A percentile compares a stretch with the other conserved stretches of the same genome.
Evolutionary conservation across 225 moss, liverwort and hornwort species (phyloP).

Genomic region (Polytrichum commune): DNA sequence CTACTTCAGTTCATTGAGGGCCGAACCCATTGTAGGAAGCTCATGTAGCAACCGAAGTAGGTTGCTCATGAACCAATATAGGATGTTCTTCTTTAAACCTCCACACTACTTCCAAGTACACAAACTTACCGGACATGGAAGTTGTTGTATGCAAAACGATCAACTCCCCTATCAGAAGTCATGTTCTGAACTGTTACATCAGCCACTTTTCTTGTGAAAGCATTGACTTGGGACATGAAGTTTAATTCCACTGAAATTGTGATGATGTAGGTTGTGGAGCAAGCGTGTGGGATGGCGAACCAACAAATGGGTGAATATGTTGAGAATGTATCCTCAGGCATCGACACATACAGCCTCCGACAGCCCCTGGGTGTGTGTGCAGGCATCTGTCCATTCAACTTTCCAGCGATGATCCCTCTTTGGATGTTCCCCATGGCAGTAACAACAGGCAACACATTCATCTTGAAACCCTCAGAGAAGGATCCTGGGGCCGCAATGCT

Average conservation of each 20-base stretch:
- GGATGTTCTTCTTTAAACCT: no score
- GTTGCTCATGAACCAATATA: no score
- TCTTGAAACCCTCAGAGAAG: constrained; percentile 91
- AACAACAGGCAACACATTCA: constrained; percentile 83
- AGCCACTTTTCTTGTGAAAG: no score
- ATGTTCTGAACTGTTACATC: no score
- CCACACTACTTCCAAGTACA: no score
- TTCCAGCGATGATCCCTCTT: constrained; percentile 95
- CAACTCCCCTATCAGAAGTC: no score
- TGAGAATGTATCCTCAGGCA: constrained; percentile 75
- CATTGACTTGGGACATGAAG: no score
- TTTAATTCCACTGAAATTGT: background rate
- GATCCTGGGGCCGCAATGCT: constrained; percentile 93
- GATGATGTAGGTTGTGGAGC: constrained; percentile 73
- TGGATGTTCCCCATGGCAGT: constrained; percentile 99
- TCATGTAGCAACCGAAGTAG: no score
- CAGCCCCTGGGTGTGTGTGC: constrained; percentile 97
- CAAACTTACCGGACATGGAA: no score
- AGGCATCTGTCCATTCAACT: constrained; percentile 95
- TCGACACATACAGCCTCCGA: constrained; percentile 85
- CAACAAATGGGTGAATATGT: constrained; percentile 94
- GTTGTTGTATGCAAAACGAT: no score
- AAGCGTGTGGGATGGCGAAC: constrained; percentile 92
- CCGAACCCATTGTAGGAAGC: no score
- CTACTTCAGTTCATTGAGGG: no score